Conservation (phyloP, 768 basidiomycete species). For the Collybia sordida region DNA sequence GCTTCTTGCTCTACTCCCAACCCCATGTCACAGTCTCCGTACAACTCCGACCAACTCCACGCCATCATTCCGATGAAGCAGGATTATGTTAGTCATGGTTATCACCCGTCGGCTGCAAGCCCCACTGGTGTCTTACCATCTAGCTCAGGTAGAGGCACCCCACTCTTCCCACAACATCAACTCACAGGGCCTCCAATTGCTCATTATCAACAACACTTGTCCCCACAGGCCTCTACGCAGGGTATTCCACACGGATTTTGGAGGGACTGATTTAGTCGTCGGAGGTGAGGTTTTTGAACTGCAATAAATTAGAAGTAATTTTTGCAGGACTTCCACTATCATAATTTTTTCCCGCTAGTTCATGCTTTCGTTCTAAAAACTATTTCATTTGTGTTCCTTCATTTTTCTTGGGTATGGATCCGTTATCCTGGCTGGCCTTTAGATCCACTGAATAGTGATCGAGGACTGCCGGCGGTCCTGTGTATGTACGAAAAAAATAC, state of each 20-base stretch:
- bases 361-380: too few species aligned
- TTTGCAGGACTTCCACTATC: not conserved
- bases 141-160: not conserved
- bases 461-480: too few species aligned
- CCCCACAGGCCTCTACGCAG: not conserved
- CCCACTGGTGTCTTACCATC: not conserved
- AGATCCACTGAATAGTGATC: too few species aligned
- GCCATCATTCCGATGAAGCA: not conserved
- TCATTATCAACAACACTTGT: constrained; percentile 1
- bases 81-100: constrained; percentile 2
- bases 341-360: too few species aligned
- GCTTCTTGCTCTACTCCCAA: constrained; percentile 22
- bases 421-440: too few species aligned
- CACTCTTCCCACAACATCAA: constrained; percentile 14
- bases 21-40: constrained; percentile 23
- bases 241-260: constrained; percentile 1
- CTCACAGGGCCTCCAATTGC: constrained; percentile 3
- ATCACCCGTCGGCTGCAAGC: constrained; percentile 7
- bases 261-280: not conserved
- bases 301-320: not conserved
- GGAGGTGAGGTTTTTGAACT: not conserved
- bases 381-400: not conserved
- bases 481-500: too few species aligned
- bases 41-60: constrained; percentile 25
- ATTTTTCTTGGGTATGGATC: too few species aligned